Evolutionary conservation across 2,329 filamentous ascomycete species (phyloP).

Genomic region (Alternaria tenuissima): DNA sequence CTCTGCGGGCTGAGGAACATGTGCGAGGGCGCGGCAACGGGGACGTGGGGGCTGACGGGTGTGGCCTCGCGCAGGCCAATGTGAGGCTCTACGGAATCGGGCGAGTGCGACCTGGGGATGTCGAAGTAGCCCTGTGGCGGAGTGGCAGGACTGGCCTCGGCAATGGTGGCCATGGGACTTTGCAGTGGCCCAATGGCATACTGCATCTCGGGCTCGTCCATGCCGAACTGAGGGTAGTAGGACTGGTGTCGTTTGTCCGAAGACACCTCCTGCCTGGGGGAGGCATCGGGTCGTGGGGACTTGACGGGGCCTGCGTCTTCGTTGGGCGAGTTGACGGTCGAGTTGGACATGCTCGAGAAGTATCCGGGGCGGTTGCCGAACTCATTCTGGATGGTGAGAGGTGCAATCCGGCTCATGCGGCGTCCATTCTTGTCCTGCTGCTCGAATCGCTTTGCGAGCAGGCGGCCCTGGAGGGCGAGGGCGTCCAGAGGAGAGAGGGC

Average conservation of each 20-base stretch:
- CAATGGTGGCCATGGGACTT: conserved; percentile 47
- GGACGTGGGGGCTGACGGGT: conserved; percentile 48
- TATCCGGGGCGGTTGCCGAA: conserved; percentile 80
- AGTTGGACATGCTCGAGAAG: conserved; percentile 74
- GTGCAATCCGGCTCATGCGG: conserved; percentile 85
- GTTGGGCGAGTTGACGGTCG: conserved; percentile 63
- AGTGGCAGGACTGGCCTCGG: conserved; percentile 39
- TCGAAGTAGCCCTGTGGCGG: conserved; percentile 55
- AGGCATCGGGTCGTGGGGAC: conserved; percentile 36
- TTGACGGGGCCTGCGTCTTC: conserved; percentile 49
- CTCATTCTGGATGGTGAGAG: conserved; percentile 82
- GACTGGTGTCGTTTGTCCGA: conserved; percentile 45
- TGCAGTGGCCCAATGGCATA: conserved; percentile 39
- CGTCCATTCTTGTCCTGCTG: conserved; percentile 74
- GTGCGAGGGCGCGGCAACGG: conserved; percentile 39
- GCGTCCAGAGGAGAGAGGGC: conserved; percentile 94
- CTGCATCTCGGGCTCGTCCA: conserved; percentile 40
- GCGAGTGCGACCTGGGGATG: conserved; percentile 56
- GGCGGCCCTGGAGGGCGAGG: conserved; percentile 88
- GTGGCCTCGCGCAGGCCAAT: conserved; percentile 55
- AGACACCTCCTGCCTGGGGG: conserved; percentile 38
- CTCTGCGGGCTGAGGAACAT: conserved; percentile 49
- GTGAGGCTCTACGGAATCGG: conserved; percentile 55
- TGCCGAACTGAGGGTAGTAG: conserved; percentile 46
- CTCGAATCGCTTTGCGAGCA: conserved; percentile 87